phyloP scores from a whole-genome alignment of 306 rosid genomes.

The Sechiopsis laciniata region DNA sequence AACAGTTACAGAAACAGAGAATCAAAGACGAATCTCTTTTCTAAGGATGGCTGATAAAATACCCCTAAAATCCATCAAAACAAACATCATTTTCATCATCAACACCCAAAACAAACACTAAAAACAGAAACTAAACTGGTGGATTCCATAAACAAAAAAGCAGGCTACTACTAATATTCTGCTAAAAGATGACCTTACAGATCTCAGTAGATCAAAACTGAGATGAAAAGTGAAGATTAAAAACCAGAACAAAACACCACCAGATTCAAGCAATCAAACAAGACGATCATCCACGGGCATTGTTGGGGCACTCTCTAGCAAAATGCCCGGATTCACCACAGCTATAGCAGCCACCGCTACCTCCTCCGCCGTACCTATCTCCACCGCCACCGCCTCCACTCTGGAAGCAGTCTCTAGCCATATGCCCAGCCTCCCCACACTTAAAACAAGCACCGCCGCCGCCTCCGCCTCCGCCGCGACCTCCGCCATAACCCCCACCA shows the following conservation, averaged over 20 bases:
- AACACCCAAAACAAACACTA: slow-evolving; percentile 17
- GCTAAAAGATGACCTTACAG: slow-evolving; percentile 8
- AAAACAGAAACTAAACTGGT: slow-evolving; percentile 8
- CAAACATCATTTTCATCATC: no score
- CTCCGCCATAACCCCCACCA: slow-evolving; percentile 25
- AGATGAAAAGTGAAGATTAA: not conserved
- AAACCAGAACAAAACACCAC: slow-evolving; percentile 19
- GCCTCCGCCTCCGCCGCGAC: slow-evolving; percentile 24
- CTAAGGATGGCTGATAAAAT: not conserved
- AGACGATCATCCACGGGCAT: slow-evolving; percentile 34
- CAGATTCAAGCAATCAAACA: not conserved
- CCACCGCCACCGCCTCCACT: slow-evolving; percentile 27
- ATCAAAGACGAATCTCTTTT: not conserved
- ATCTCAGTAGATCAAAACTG: slow-evolving; percentile 7
- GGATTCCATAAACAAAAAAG: not conserved
- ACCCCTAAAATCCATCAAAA: no score
- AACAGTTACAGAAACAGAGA: no score
- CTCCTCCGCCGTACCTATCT: slow-evolving; percentile 24
- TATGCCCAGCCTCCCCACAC: slow-evolving; percentile 43
- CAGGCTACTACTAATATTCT: slow-evolving; percentile 1
- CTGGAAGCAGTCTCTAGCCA: slow-evolving; percentile 39
- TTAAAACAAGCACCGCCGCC: slow-evolving; percentile 41
- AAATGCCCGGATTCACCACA: slow-evolving; percentile 55
- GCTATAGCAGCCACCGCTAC: slow-evolving; percentile 37
- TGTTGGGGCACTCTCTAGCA: slow-evolving; percentile 43